Evolutionary conservation across 441 rosid genomes (phyloP).

Genomic region (Populus hybrid): DNA sequence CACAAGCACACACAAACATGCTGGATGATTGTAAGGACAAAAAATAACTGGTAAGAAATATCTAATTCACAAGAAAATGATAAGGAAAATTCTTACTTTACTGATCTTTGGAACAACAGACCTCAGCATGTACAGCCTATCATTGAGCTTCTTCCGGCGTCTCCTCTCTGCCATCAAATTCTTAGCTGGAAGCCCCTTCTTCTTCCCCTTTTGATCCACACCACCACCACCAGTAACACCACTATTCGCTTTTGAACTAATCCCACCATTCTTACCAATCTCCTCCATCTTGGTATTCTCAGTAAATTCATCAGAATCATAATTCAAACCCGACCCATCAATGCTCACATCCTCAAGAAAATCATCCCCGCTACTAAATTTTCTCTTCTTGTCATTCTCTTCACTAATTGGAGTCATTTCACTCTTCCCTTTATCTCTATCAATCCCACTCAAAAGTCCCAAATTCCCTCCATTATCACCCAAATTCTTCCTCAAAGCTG

Average conservation of each 20-base stretch:
- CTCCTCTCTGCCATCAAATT: conserved; percentile 77
- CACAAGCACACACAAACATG: neutral
- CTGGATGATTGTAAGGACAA: conserved; percentile 22
- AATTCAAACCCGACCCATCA: conserved; percentile 51
- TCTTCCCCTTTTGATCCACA: conserved; percentile 58
- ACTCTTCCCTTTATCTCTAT: conserved; percentile 42
- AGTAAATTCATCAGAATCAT: conserved; percentile 56
- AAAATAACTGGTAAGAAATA: conserved; percentile 1
- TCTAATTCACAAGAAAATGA: conserved; percentile 32
- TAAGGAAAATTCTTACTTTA: conserved; percentile 49
- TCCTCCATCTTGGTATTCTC: conserved; percentile 43
- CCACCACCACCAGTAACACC: conserved; percentile 27
- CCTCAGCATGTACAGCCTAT: conserved; percentile 66
- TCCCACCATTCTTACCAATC: conserved; percentile 41
- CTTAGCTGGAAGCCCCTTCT: conserved; percentile 65
- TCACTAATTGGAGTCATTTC: conserved; percentile 28
- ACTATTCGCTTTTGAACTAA: conserved; percentile 47
- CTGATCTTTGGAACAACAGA: conserved; percentile 76
- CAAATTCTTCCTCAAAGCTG: conserved; percentile 53
- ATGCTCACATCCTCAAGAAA: conserved; percentile 44
- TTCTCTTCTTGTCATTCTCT: conserved; percentile 40
- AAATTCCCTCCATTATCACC: conserved; percentile 32
- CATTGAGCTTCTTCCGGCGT: conserved; percentile 72
- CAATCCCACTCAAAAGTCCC: conserved; percentile 29
- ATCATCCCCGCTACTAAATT: conserved; percentile 28